Percentiles rank a stretch among this genome's conserved stretches.
Evolutionary conservation across 2,329 filamentous ascomycete species (phyloP).

Genomic region (Penicillium sp.): DNA sequence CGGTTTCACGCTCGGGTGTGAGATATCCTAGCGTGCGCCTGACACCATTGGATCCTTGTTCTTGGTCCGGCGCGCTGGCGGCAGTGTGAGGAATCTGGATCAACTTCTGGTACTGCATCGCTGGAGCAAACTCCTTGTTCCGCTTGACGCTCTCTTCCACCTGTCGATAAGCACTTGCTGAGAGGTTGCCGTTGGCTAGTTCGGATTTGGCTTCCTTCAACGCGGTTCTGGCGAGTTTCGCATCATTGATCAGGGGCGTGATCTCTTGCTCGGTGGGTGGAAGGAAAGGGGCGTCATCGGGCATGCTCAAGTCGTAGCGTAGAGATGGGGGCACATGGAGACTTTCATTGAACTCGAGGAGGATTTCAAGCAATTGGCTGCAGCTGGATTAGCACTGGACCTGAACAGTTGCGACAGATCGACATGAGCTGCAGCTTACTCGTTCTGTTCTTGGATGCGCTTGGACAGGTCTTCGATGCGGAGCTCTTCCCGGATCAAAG

Average conservation of each 20-base stretch:
- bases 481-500: constrained; percentile 75
- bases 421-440: constrained; percentile 60
- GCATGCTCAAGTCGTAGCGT: constrained; percentile 69
- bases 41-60: constrained; percentile 26
- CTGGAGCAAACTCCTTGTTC: constrained; percentile 45
- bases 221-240: constrained; percentile 38
- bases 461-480: constrained; percentile 79
- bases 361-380: constrained; percentile 84
- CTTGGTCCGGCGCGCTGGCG: constrained; percentile 20
- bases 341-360: constrained; percentile 86
- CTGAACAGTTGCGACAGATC: background rate
- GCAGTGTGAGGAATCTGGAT: constrained; percentile 38
- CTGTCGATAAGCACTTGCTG: constrained; percentile 40
- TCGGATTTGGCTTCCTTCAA: constrained; percentile 46
- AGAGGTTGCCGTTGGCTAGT: constrained; percentile 42
- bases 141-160: constrained; percentile 46
- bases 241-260: constrained; percentile 39
- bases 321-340: constrained; percentile 74
- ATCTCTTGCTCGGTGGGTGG: constrained; percentile 48
- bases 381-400: constrained; percentile 19
- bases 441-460: constrained; percentile 85
- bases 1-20: constrained; percentile 48
- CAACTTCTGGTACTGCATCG: constrained; percentile 38
- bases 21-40: constrained; percentile 49
- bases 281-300: constrained; percentile 52